A percentile compares a stretch with the other conserved stretches of the same genome.
Evolutionary conservation across 805 yeast species (phyloP).

Genomic region (Cyberlindnera sargentensis): DNA sequence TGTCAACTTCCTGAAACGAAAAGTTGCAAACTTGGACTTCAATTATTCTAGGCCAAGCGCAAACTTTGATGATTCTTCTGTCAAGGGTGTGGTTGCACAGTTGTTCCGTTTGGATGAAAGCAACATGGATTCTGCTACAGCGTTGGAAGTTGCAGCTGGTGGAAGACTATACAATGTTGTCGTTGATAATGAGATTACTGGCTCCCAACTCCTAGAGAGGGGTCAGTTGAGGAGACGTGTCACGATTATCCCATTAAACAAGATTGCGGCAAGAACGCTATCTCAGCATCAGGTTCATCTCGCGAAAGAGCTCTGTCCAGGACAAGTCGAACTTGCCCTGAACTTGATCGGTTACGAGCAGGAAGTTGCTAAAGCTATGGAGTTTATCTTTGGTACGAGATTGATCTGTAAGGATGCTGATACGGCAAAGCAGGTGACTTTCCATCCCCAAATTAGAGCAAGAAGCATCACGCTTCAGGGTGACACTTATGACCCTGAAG

Average conservation of each 20-base stretch:
- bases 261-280: slow-evolving; percentile 58
- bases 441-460: slow-evolving; percentile 71
- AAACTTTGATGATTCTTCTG: slow-evolving; percentile 51
- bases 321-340: slow-evolving; percentile 83
- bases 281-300: slow-evolving; percentile 43
- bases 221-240: slow-evolving; percentile 78
- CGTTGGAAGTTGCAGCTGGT: slow-evolving; percentile 92
- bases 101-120: slow-evolving; percentile 57
- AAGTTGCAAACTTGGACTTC: slow-evolving; percentile 70
- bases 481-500: slow-evolving; percentile 93
- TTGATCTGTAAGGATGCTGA: slow-evolving; percentile 82
- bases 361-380: slow-evolving; percentile 76
- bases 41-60: slow-evolving; percentile 58
- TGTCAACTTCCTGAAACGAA: slow-evolving; percentile 50
- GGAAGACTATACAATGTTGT: slow-evolving; percentile 83
- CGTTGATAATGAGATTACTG: slow-evolving; percentile 81
- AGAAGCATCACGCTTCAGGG: slow-evolving; percentile 89
- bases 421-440: slow-evolving; percentile 83
- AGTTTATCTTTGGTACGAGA: slow-evolving; percentile 85
- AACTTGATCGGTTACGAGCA: slow-evolving; percentile 69
- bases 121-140: slow-evolving; percentile 59
- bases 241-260: slow-evolving; percentile 88
- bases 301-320: slow-evolving; percentile 77
- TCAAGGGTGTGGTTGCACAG: slow-evolving; percentile 88
- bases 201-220: slow-evolving; percentile 70